A percentile compares a stretch with the other conserved stretches of the same genome.
These are phyloP conservation scores for Potentilla sterilis DNA, from an alignment of 306 rosid genomes.

Conservation along the genomic window DNA sequence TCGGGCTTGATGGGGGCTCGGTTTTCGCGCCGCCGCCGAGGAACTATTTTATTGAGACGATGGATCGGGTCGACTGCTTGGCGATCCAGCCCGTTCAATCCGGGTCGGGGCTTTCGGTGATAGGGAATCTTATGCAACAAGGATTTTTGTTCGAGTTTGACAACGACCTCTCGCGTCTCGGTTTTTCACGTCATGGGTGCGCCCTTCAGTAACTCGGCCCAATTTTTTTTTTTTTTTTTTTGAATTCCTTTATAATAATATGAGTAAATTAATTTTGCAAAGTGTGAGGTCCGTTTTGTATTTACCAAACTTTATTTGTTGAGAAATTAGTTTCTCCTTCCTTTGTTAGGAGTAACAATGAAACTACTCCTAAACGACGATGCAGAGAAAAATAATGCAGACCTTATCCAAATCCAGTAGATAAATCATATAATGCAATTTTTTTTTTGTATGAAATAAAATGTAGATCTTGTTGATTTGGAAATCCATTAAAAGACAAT, in stretches of 20 bases:
- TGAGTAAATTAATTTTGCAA: neutral
- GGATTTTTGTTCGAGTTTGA: constrained; percentile 77
- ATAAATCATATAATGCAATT: neutral
- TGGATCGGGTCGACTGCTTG: constrained; percentile 52
- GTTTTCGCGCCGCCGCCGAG: constrained; percentile 57
- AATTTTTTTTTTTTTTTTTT: neutral
- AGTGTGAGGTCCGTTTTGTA: neutral
- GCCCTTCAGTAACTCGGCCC: constrained; percentile 36
- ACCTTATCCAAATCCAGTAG: neutral
- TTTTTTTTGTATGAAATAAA: neutral
- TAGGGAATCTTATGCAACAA: constrained; percentile 86
- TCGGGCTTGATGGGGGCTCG: constrained; percentile 41
- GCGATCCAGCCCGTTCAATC: constrained; percentile 58
- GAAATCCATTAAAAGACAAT: neutral
- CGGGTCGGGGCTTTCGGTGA: constrained; percentile 57
- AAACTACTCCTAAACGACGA: no score
- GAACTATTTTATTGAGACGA: constrained; percentile 57
- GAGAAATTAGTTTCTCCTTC: neutral
- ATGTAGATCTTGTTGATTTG: neutral
- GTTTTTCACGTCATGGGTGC: constrained; percentile 79
- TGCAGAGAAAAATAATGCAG: no score
- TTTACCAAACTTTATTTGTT: neutral
- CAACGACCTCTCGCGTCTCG: constrained; percentile 54
- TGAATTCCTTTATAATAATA: neutral
- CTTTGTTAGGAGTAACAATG: no score